Evolutionary conservation across 768 basidiomycete species (phyloP).

Genomic region (Candolleomyces aberdarensis): DNA sequence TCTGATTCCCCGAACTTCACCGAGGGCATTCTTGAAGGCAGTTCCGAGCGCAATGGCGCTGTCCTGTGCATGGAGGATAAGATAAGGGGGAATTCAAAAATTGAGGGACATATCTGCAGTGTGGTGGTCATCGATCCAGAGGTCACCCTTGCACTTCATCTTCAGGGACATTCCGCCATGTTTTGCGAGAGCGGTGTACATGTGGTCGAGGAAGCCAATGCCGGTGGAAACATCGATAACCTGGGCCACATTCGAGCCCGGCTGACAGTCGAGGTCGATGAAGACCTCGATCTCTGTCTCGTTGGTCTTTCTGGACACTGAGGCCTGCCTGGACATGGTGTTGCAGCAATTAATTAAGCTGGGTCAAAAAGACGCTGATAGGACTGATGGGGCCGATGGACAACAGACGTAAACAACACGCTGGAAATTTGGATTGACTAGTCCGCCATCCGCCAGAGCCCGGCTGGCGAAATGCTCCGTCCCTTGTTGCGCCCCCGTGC

Average conservation of each 20-base stretch:
- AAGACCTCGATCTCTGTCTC: constrained; percentile 88
- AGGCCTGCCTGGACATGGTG: constrained; percentile 51
- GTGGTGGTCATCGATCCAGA: constrained; percentile 99
- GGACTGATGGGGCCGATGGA: constrained; percentile 13
- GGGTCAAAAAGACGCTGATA: constrained; percentile 25
- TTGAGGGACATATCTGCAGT: constrained; percentile 81
- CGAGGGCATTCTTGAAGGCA: constrained; percentile 93
- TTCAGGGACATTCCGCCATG: constrained; percentile 92
- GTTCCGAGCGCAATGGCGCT: constrained; percentile 83
- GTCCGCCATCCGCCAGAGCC: constrained; percentile 18
- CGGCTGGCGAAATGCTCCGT: constrained; percentile 21
- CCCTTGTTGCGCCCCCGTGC: constrained; percentile 22
- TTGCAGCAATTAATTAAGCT: constrained; percentile 7
- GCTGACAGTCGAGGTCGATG: constrained; percentile 76
- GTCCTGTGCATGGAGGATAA: constrained; percentile 57
- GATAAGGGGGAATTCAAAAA: constrained; percentile 12
- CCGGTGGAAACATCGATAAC: constrained; percentile 86
- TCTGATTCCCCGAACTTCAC: constrained; percentile 90
- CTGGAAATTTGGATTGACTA: constrained; percentile 18
- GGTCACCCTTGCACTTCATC: constrained; percentile 90
- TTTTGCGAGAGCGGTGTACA: constrained; percentile 97
- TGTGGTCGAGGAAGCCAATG: constrained; percentile 99
- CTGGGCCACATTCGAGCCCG: constrained; percentile 61
- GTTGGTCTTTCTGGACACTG: constrained; percentile 78
- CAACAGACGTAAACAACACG: constrained; percentile 32